Conservation (phyloP, 2,329 filamentous ascomycete genomes). For the Fusarium chaquense region DNA sequence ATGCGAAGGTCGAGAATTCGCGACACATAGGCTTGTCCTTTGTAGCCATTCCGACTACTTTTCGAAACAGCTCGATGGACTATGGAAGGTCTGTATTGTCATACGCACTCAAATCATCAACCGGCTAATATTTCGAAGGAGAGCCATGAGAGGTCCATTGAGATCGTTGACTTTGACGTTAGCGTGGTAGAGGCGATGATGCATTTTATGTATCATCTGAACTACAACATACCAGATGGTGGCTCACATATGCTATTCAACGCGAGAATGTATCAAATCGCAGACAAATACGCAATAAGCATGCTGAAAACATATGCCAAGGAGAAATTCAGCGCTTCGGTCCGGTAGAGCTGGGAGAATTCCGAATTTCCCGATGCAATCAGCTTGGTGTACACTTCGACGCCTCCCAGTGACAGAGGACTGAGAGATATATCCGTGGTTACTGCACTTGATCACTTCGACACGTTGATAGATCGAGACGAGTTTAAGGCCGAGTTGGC, state of each 20-base stretch:
- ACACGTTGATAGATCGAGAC: rapidly evolving
- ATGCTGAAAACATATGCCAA: rapidly evolving
- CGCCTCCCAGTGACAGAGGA: rapidly evolving
- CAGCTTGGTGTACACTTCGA: not conserved
- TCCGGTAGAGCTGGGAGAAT: no score
- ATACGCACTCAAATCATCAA: rapidly evolving
- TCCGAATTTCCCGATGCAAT: rapidly evolving
- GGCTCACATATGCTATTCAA: not conserved
- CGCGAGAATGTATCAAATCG: not conserved
- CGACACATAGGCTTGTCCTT: not conserved
- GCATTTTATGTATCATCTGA: not conserved
- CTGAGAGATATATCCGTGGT: rapidly evolving
- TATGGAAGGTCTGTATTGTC: not conserved
- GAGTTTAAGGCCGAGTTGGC: rapidly evolving
- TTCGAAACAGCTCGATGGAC: not conserved
- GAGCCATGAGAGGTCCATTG: rapidly evolving
- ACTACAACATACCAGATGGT: not conserved
- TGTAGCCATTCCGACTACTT: conserved; percentile 12
- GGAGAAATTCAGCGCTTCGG: rapidly evolving
- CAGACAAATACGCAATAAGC: not conserved
- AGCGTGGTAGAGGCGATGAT: not conserved
- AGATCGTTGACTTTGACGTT: not conserved
- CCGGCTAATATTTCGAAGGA: rapidly evolving
- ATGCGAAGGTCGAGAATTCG: not conserved
- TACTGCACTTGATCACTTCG: rapidly evolving